phyloP scores from a whole-genome alignment of 768 basidiomycete species.

The Tephrocybe rancida region DNA sequence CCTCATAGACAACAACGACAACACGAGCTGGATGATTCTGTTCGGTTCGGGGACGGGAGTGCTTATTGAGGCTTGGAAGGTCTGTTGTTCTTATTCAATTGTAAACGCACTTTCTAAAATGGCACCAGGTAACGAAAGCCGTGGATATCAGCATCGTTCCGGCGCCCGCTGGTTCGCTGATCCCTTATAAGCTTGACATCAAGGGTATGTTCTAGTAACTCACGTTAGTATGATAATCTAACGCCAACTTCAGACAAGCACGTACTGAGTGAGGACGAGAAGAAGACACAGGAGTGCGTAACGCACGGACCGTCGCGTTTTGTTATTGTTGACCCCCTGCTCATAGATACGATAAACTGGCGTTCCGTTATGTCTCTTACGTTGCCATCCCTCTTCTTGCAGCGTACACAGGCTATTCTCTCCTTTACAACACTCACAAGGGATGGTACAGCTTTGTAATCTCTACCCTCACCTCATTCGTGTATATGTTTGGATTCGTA shows the following conservation, averaged over 20 bases:
- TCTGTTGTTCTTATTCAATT: conserved; percentile 26
- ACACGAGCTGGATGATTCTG: conserved; percentile 98
- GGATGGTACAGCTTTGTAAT: conserved; percentile 98
- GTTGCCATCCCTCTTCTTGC: conserved; percentile 81
- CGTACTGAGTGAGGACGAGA: conserved; percentile 94
- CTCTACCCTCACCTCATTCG: conserved; percentile 89
- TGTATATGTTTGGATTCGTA: conserved; percentile 98
- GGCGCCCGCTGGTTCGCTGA: conserved; percentile 58
- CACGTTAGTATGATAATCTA: too few relatives aligned
- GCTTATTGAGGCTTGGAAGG: conserved; percentile 94
- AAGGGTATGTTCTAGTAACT: conserved; percentile 54
- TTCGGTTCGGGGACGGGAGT: conserved; percentile 84
- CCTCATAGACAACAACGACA: conserved; percentile 92
- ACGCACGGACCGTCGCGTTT: background rate
- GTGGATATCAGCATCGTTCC: conserved; percentile 79
- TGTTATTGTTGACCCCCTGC: conserved; percentile 1
- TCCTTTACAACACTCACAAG: conserved; percentile 81
- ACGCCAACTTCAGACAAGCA: conserved; percentile 74
- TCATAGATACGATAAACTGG: conserved; percentile 82
- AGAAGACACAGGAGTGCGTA: conserved; percentile 92
- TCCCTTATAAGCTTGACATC: conserved; percentile 83
- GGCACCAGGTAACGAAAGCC: conserved; percentile 76
- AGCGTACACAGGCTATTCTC: conserved; percentile 78
- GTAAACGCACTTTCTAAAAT: conserved; percentile 5
- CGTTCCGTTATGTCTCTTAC: conserved; percentile 94